Evolutionary conservation across 495 filamentous ascomycete genomes (phyloP).

Genomic region (Monascus purpureus): DNA sequence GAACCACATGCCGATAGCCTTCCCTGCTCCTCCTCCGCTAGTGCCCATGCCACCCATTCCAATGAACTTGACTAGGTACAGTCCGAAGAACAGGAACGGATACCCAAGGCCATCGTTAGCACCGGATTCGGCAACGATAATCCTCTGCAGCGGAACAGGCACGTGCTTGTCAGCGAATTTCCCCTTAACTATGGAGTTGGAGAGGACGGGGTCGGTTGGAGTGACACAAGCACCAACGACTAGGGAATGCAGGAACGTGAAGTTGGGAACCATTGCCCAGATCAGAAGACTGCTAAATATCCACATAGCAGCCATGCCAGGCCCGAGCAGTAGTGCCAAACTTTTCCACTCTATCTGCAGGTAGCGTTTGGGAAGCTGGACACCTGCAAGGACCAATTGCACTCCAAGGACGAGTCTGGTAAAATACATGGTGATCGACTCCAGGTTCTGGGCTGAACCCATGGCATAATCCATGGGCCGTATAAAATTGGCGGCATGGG

Average conservation of each 20-base stretch:
- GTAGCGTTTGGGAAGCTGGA: slow-evolving; percentile 84
- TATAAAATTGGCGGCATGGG: slow-evolving; percentile 64
- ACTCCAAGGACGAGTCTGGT: slow-evolving; percentile 81
- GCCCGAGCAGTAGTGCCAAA: slow-evolving; percentile 62
- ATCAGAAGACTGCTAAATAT: slow-evolving; percentile 62
- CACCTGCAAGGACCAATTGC: slow-evolving; percentile 77
- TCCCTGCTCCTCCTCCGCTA: slow-evolving; percentile 43
- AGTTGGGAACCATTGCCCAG: slow-evolving; percentile 62
- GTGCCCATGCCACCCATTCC: slow-evolving; percentile 42
- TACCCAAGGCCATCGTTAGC: slow-evolving; percentile 92
- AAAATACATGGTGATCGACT: slow-evolving; percentile 65
- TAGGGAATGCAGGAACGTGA: slow-evolving; percentile 63
- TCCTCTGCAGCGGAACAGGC: slow-evolving; percentile 64
- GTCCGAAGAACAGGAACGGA: slow-evolving; percentile 72
- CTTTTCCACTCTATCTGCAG: slow-evolving; percentile 68
- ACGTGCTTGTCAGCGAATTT: slow-evolving; percentile 88
- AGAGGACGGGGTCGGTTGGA: slow-evolving; percentile 82
- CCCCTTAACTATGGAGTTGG: slow-evolving; percentile 84
- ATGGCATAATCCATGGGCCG: slow-evolving; percentile 62
- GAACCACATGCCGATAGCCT: slow-evolving; percentile 73
- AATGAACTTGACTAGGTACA: slow-evolving; percentile 71
- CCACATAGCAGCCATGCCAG: slow-evolving; percentile 86
- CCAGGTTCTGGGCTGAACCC: slow-evolving; percentile 43
- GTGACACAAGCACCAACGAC: slow-evolving; percentile 75
- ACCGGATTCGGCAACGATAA: slow-evolving; percentile 82